A percentile compares a stretch with the other conserved stretches of the same genome.
phyloP scores from a whole-genome alignment of 345 rosid species.

The Lumnitzera littorea region DNA sequence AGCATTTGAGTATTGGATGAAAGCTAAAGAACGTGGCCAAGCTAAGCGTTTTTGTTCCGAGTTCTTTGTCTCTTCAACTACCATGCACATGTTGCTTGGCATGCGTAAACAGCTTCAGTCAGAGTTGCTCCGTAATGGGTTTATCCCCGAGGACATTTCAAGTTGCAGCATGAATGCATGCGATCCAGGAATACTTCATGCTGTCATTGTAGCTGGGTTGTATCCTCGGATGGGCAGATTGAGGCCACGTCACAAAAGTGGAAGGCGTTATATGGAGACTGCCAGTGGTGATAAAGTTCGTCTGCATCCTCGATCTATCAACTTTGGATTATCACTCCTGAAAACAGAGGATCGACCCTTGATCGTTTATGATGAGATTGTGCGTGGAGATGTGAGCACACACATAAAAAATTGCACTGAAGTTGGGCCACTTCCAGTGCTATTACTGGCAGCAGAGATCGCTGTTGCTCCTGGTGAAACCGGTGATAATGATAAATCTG shows the following conservation, averaged over 20 bases:
- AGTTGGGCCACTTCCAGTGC: constrained; percentile 65
- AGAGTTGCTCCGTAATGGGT: constrained; percentile 57
- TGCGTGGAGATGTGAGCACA: constrained; percentile 79
- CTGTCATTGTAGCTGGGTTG: constrained; percentile 79
- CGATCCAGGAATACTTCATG: constrained; percentile 69
- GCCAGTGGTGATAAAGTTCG: constrained; percentile 65
- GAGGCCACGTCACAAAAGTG: constrained; percentile 35
- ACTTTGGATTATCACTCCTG: constrained; percentile 35
- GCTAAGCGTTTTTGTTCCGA: constrained; percentile 60
- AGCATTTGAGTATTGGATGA: constrained; percentile 89
- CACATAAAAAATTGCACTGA: constrained; percentile 61
- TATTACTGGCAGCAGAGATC: constrained; percentile 70
- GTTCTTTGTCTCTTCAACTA: constrained; percentile 60
- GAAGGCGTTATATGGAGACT: constrained; percentile 58
- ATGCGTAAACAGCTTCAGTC: constrained; percentile 81
- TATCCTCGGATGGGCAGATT: constrained; percentile 83
- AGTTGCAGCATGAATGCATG: constrained; percentile 58
- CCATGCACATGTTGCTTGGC: constrained; percentile 69
- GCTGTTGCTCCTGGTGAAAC: constrained; percentile 57
- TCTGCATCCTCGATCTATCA: constrained; percentile 59
- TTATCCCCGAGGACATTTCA: constrained; percentile 51
- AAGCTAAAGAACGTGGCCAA: constrained; percentile 58
- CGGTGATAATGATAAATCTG: constrained; percentile 20
- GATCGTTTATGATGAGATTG: constrained; percentile 73
- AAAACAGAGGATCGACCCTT: constrained; percentile 40